Conservation (phyloP, 768 basidiomycete species). For the Tylopilus felleus region DNA sequence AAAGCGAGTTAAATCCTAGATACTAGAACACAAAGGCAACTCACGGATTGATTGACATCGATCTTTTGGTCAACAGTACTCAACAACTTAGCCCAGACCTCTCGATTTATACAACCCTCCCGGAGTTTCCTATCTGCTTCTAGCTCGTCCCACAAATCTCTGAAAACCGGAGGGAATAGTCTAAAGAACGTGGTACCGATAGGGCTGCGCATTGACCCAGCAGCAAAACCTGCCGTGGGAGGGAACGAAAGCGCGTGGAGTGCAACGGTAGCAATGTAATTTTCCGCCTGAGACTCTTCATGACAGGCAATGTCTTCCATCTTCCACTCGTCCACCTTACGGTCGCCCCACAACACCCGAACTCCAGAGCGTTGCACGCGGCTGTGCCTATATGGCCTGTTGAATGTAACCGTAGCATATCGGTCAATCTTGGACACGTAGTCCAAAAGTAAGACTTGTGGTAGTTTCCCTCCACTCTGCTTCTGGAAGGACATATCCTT, state of each 20-base stretch:
- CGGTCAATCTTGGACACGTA: constrained; percentile 64
- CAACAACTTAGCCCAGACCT: constrained; percentile 66
- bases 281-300: constrained; percentile 76
- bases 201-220: constrained; percentile 43
- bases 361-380: constrained; percentile 73
- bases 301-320: constrained; percentile 88
- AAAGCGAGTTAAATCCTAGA: not conserved
- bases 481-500: constrained; percentile 81
- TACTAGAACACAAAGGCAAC: constrained; percentile 3
- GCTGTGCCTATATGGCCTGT: constrained; percentile 60
- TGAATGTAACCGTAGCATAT: constrained; percentile 73
- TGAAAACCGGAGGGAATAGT: constrained; percentile 74
- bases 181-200: constrained; percentile 66
- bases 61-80: constrained; percentile 62
- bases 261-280: constrained; percentile 85
- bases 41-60: constrained; percentile 41
- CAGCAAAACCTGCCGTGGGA: constrained; percentile 57
- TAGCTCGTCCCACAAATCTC: constrained; percentile 91
- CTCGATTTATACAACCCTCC: constrained; percentile 64
- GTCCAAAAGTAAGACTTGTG: constrained; percentile 70
- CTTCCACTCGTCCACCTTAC: constrained; percentile 57
- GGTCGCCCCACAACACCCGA: constrained; percentile 69
- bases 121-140: constrained; percentile 57
- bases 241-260: constrained; percentile 76
- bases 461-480: constrained; percentile 77